Base-by-base conservation (phyloP, 257 asterid species). In the Nemophila menziesii region DNA sequence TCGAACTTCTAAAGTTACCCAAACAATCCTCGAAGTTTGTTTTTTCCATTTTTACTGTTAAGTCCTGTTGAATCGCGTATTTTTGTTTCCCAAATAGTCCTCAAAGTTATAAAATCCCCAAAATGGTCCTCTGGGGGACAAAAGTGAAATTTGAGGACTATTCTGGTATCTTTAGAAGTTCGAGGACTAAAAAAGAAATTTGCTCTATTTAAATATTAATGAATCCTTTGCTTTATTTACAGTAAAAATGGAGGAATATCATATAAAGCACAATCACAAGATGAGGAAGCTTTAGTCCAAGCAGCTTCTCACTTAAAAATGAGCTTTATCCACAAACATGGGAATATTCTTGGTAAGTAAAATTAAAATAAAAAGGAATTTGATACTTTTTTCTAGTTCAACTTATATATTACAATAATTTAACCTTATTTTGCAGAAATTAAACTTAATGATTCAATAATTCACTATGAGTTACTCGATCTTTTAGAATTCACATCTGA, bases 211-310 rank as follows among this genome's bases (percentile, higher is more conserved):
- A 20, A n/a, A 38, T 13, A 38, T 38, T 13, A 8, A 47, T 52
- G 50, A 16, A 3, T 36, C 17, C 39, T 38, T 48, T 44, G n/a
- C n/a, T n/a, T n/a, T n/a, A n/a, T n/a, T n/a, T 53, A 19, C 76
- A 90, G 99, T 58, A 81, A 77, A 57, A 71, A 61, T 57, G 96
- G 96, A 57, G 51, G 54, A 27, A 66, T 81, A 48, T 74, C 74
- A 43, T 90, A 85, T 57, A 90, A 90, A 75, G 94, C 99, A 8
- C 93, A 79, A 57, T 90, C 99, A 26, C 99, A 90, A 75, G 99
- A 90, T 55, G 99, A 90, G 68, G 99, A 90, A 77, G 99, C 96
- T 66, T 94, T 90, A 52, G 99, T 85, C 45, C 86, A 67, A 38
- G 99, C 96, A 48, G 96, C 99, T 52, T 87, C 96, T 67, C 63